Percentiles rank a stretch among this genome's conserved stretches.
phyloP scores from a whole-genome alignment of 306 rosid species.

The Begonia fuchsioides region DNA sequence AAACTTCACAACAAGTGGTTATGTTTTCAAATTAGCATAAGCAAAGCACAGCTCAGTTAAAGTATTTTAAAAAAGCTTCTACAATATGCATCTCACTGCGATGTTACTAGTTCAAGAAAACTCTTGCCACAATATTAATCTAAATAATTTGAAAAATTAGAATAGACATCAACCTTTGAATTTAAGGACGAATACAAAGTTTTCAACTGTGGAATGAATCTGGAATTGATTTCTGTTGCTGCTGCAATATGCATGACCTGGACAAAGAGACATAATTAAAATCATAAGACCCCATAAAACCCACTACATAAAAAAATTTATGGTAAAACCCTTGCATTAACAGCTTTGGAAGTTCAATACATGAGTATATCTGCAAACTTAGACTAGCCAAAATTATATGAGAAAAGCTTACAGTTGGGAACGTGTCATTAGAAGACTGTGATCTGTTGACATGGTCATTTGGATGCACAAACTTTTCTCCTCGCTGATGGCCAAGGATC shows the following conservation, averaged over 20 bases:
- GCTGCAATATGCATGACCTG: slow-evolving; percentile 99
- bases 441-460: slow-evolving; percentile 97
- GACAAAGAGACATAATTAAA: slow-evolving; percentile 1
- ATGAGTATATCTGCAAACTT: neutral
- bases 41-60: neutral
- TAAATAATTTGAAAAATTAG: neutral
- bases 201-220: slow-evolving; percentile 69
- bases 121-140: neutral
- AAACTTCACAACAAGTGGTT: neutral
- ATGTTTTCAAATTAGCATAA: neutral
- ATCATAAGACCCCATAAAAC: slow-evolving; percentile 1
- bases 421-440: slow-evolving; percentile 93
- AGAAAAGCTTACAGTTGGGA: slow-evolving; percentile 69
- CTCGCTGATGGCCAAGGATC: slow-evolving; percentile 88
- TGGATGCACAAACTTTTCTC: slow-evolving; percentile 87
- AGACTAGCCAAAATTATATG: neutral
- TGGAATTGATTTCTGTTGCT: slow-evolving; percentile 67
- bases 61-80: neutral
- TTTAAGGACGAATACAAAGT: slow-evolving; percentile 50
- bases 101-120: neutral
- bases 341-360: neutral
- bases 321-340: neutral
- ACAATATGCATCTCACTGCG: no score
- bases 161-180: slow-evolving; percentile 48
- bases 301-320: neutral